These are phyloP conservation scores for Vinca minor DNA, from an alignment of 257 asterid species.

Conservation along the genomic window DNA sequence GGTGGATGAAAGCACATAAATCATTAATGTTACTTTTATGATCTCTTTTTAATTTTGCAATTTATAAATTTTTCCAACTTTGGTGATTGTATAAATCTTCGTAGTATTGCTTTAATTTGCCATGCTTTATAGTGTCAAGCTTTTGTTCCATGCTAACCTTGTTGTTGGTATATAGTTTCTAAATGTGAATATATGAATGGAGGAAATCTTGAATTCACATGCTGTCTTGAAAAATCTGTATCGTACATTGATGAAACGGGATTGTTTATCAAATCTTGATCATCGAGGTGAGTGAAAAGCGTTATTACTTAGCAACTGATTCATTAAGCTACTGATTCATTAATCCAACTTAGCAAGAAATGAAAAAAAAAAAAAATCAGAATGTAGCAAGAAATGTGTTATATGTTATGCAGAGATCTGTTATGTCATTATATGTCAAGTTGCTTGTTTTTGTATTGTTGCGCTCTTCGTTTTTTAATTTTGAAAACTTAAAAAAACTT, in stretches of 20 bases:
- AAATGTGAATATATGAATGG: neutral
- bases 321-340: too few relatives aligned
- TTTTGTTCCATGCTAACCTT: slow-evolving; percentile 12
- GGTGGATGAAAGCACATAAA: slow-evolving; percentile 3
- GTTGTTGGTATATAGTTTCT: slow-evolving; percentile 29
- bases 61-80: slow-evolving; percentile 3
- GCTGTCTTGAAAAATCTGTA: neutral
- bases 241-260: slow-evolving; percentile 3
- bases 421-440: too few relatives aligned
- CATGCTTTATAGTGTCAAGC: slow-evolving; percentile 25
- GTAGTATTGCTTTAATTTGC: slow-evolving; percentile 13
- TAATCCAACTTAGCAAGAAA: too few relatives aligned
- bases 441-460: too few relatives aligned
- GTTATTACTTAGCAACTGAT: too few relatives aligned
- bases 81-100: neutral
- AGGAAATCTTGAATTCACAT: neutral
- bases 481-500: too few relatives aligned
- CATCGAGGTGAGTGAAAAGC: neutral
- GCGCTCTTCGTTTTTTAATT: too few relatives aligned
- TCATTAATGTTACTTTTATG: slow-evolving; percentile 1
- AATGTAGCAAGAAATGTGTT: too few relatives aligned
- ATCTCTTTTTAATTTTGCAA: neutral
- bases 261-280: neutral
- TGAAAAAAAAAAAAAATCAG: too few relatives aligned
- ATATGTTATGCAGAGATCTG: too few relatives aligned